Base-by-base conservation (phyloP, 768 basidiomycete genomes). In the Kockovaella imperatae region DNA sequence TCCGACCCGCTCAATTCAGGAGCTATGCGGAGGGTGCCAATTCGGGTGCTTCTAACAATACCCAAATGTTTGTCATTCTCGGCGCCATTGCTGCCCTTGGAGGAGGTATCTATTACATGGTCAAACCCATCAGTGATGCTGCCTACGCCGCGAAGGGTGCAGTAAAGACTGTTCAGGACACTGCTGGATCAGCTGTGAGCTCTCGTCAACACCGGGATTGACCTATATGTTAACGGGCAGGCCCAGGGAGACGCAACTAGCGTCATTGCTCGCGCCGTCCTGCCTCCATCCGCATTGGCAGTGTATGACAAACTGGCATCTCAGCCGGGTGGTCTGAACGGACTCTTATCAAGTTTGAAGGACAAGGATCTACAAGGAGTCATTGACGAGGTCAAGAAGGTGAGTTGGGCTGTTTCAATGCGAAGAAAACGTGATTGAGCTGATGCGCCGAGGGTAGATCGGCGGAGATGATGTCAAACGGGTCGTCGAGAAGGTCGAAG, bases 401-500 rank as follows among this genome's bases (percentile, higher is more conserved):
- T n/a, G n/a, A n/a, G n/a, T n/a, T n/a, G n/a, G n/a, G n/a, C n/a
- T n/a, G n/a, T n/a, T n/a, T n/a, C n/a, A n/a, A n/a, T n/a, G n/a
- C n/a, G n/a, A n/a, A n/a, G n/a, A n/a, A n/a, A n/a, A n/a, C n/a
- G n/a, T n/a, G n/a, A n/a, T n/a, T n/a, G n/a, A n/a, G n/a, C n/a
- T n/a, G n/a, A n/a, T n/a, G n/a, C n/a, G n/a, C n/a, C n/a, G n/a
- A n/a, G n/a, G n/a, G n/a, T n/a, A n/a, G n/a, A n/a, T 49, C 42
- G 68, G 68, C 5, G 62, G 60, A 8, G 64, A 70, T 34, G 68
- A 70, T 17, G 59, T 64, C 18, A 64, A 63, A 53, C 50, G 64
- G 11, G 52, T 66, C 29, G 52, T 68, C 24, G 64, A 62, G 23
- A 62, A 61, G 44, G 64, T 66, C 25, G 63, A 70, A 55, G 52